These are phyloP conservation scores for Casuarina glauca DNA, from an alignment of 306 rosid species.

Conservation along the genomic window DNA sequence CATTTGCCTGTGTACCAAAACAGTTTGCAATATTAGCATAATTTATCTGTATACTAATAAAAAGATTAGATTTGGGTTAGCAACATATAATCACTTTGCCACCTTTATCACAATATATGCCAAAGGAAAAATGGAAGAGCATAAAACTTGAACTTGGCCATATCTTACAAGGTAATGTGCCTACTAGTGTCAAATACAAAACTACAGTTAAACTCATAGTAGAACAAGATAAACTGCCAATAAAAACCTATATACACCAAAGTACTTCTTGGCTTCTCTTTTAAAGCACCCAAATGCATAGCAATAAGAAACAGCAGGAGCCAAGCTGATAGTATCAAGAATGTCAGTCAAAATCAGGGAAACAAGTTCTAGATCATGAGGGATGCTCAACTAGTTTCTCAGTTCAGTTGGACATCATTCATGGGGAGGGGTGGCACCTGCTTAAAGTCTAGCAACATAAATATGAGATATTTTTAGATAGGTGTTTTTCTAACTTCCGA, in stretches of 20 bases:
- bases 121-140: background rate
- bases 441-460: background rate
- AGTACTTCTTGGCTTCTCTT: background rate
- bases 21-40: conserved; percentile 10
- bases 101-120: background rate
- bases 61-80: background rate
- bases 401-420: background rate
- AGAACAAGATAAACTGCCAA: background rate
- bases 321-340: background rate
- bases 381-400: background rate
- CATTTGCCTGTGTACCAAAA: conserved; percentile 58
- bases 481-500: too few relatives aligned
- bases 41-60: background rate
- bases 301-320: background rate
- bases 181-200: background rate
- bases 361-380: background rate
- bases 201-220: background rate
- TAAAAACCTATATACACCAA: background rate
- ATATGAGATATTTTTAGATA: background rate
- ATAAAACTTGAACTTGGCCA: background rate
- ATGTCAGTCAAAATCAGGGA: background rate
- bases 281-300: background rate
- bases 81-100: background rate
- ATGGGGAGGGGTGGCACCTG: background rate
- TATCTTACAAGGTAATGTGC: background rate